A percentile compares a stretch with the other conserved stretches of the same genome.
Conservation (phyloP, 176 grass and related monocot genomes). For the Oryza glumipatula region DNA sequence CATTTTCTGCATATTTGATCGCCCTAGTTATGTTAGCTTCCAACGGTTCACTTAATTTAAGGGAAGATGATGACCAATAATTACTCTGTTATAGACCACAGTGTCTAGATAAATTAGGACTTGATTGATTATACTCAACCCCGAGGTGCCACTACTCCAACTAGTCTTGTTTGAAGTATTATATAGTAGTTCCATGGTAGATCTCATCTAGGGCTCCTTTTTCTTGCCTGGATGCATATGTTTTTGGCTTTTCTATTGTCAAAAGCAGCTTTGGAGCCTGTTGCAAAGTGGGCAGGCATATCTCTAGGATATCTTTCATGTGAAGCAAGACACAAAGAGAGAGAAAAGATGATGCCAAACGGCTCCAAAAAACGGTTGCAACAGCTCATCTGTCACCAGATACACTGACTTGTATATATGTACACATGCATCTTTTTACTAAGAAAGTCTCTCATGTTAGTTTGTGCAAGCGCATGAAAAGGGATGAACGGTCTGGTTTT, state of each 20-base stretch:
- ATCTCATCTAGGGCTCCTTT: neutral
- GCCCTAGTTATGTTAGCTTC: too few species aligned
- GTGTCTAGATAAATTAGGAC: neutral
- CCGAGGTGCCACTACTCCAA: neutral
- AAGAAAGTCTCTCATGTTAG: neutral
- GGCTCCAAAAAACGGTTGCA: slow-evolving; percentile 33
- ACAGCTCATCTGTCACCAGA: slow-evolving; percentile 19
- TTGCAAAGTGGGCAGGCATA: slow-evolving; percentile 41
- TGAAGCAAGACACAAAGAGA: slow-evolving; percentile 30
- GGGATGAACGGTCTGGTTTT: neutral
- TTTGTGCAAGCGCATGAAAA: neutral
- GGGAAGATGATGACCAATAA: neutral
- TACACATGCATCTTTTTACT: neutral
- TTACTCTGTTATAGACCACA: neutral
- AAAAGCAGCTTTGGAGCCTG: slow-evolving; percentile 16
- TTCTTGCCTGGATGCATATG: neutral
- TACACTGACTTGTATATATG: neutral
- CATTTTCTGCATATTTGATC: too few species aligned
- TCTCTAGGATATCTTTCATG: slow-evolving; percentile 28
- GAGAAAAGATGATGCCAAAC: slow-evolving; percentile 18
- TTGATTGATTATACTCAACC: neutral
- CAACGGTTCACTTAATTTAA: too few species aligned
- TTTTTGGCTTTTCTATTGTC: neutral
- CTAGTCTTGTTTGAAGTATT: neutral
- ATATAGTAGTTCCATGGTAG: neutral